Percentiles rank a stretch among this genome's conserved stretches.
phyloP scores from a whole-genome alignment of 2,329 filamentous ascomycete species.

The Chrysoporthe cubensis region DNA sequence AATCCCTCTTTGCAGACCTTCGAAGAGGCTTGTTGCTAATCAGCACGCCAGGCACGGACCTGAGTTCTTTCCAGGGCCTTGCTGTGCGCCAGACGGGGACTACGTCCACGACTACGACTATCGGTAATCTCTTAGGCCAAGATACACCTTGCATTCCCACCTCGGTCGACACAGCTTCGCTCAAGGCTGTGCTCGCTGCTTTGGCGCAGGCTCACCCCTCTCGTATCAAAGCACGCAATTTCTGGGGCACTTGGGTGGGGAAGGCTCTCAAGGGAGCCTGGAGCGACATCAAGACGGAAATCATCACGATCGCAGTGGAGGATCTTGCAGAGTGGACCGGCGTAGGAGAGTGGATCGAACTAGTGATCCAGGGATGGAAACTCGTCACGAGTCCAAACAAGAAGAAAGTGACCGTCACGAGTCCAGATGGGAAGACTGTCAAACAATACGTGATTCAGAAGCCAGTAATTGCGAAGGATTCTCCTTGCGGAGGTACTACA shows the following conservation, averaged over 20 bases:
- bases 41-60: background rate
- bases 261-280: background rate
- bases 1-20: no score
- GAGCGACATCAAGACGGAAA: background rate
- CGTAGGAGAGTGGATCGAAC: background rate
- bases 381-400: background rate
- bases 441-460: background rate
- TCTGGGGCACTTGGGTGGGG: conserved; percentile 7
- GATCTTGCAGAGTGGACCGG: background rate
- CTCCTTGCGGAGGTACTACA: background rate
- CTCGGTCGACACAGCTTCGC: background rate
- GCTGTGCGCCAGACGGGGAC: background rate
- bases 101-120: background rate
- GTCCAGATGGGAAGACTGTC: background rate
- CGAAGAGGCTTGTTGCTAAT: background rate
- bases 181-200: background rate
- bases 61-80: background rate
- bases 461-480: background rate
- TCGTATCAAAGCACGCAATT: background rate
- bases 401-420: background rate
- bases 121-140: background rate
- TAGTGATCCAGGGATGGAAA: background rate
- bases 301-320: conserved; percentile 1
- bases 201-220: background rate
- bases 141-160: background rate